Conservation (phyloP, 495 filamentous ascomycete species). For the Friedmanniomyces simplex region DNA sequence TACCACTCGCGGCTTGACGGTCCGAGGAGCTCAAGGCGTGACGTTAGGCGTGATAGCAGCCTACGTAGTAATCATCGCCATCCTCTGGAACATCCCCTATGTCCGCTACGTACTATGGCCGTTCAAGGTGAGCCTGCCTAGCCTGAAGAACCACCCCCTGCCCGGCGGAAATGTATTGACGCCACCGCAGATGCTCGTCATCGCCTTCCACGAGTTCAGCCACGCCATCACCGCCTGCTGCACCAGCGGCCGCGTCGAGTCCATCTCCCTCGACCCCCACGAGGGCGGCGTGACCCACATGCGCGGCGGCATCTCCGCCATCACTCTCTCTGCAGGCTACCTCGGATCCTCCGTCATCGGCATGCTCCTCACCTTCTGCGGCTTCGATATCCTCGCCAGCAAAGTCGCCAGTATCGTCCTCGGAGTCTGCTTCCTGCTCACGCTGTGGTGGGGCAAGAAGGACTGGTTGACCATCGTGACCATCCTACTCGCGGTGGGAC, state of each 20-base stretch:
- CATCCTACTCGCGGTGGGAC: conserved; percentile 54
- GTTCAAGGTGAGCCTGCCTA: conserved; percentile 54
- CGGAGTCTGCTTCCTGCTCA: conserved; percentile 63
- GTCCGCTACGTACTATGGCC: conserved; percentile 64
- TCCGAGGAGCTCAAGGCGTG: conserved; percentile 60
- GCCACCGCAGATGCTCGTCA: conserved; percentile 60
- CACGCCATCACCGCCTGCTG: conserved; percentile 64
- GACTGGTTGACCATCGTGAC: conserved; percentile 70
- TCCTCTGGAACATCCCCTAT: conserved; percentile 73
- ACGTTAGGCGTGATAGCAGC: conserved; percentile 59
- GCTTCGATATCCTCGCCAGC: conserved; percentile 69
- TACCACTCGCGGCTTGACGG: conserved; percentile 44
- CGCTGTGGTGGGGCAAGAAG: conserved; percentile 66
- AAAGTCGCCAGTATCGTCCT: conserved; percentile 65
- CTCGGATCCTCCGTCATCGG: conserved; percentile 66
- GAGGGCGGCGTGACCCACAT: conserved; percentile 69
- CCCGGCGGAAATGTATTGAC: background rate
- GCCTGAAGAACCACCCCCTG: background rate
- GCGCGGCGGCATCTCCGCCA: conserved; percentile 61
- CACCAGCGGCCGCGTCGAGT: conserved; percentile 62
- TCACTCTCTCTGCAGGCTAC: conserved; percentile 70
- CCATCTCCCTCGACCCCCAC: conserved; percentile 58
- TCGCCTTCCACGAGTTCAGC: conserved; percentile 75
- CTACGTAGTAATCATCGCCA: conserved; percentile 63
- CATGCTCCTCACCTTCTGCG: conserved; percentile 66